These are phyloP conservation scores for Wickerhamomyces xylosicus DNA, from an alignment of 805 yeast genomes.

Conservation along the genomic window DNA sequence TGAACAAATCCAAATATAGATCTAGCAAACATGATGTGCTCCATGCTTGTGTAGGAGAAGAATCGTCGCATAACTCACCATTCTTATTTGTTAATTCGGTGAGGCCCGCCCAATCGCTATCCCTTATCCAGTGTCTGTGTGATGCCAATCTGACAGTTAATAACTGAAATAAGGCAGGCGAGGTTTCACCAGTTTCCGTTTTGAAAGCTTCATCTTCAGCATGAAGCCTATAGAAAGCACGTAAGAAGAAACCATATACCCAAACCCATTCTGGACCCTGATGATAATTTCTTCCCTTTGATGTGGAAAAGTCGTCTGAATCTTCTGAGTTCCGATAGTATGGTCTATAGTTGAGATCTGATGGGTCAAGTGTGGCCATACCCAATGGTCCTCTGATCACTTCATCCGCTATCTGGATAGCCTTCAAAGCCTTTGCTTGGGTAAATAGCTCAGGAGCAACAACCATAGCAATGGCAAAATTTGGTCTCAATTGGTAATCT, in stretches of 20 bases:
- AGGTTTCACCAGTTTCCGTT: constrained; percentile 25
- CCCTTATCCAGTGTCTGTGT: constrained; percentile 59
- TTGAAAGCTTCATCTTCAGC: constrained; percentile 27
- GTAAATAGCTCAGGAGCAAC: constrained; percentile 90
- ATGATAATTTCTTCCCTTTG: constrained; percentile 94
- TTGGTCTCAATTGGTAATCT: constrained; percentile 89
- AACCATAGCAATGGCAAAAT: constrained; percentile 86
- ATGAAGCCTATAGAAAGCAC: constrained; percentile 61
- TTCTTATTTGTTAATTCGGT: constrained; percentile 87
- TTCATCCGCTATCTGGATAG: constrained; percentile 62
- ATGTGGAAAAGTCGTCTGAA: constrained; percentile 76
- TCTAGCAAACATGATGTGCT: constrained; percentile 81
- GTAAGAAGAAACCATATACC: constrained; percentile 77
- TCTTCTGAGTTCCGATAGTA: constrained; percentile 77
- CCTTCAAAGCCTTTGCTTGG: constrained; percentile 45
- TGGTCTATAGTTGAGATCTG: constrained; percentile 87
- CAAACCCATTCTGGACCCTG: constrained; percentile 99
- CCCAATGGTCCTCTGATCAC: constrained; percentile 84
- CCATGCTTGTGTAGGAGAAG: constrained; percentile 98
- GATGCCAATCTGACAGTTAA: constrained; percentile 50
- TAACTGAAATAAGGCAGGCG: constrained; percentile 44
- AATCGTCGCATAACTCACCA: constrained; percentile 73
- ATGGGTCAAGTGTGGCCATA: constrained; percentile 85
- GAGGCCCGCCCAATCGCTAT: constrained; percentile 89
- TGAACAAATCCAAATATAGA: constrained; percentile 51